Conservation (phyloP, 2,329 filamentous ascomycete genomes). For the Thielaviopsis populi region DNA sequence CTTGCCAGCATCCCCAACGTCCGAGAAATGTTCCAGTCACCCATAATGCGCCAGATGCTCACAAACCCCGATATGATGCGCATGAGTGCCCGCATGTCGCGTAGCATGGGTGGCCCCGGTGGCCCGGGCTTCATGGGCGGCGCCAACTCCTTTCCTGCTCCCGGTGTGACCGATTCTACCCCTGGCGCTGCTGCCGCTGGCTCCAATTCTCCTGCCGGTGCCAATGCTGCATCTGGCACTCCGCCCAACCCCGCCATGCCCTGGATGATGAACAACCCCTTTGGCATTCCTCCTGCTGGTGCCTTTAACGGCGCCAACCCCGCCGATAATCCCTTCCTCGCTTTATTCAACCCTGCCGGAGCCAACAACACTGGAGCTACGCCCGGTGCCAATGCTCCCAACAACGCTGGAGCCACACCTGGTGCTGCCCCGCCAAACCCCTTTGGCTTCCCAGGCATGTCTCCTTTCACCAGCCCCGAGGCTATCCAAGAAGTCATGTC, state of each 20-base stretch:
- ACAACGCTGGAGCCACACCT: slow-evolving; percentile 10
- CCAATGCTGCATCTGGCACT: slow-evolving; percentile 15
- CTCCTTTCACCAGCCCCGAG: slow-evolving; percentile 9
- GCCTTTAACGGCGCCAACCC: slow-evolving; percentile 19
- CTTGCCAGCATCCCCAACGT: slow-evolving; percentile 59
- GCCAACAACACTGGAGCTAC: slow-evolving; percentile 14
- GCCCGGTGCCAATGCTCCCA: slow-evolving; percentile 18
- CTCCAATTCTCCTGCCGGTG: slow-evolving; percentile 19
- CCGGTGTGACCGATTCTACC: slow-evolving; percentile 80
- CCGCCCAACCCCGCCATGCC: not conserved
- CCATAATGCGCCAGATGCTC: slow-evolving; percentile 81
- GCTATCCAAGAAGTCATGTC: slow-evolving; percentile 12
- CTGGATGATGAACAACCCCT: slow-evolving; percentile 6
- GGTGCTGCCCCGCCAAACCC: slow-evolving; percentile 12
- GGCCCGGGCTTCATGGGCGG: slow-evolving; percentile 20
- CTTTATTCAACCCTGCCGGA: slow-evolving; percentile 11
- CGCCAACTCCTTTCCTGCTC: slow-evolving; percentile 58
- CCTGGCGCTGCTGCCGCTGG: slow-evolving; percentile 25
- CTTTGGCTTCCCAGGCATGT: not conserved
- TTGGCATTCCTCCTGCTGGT: slow-evolving; percentile 13
- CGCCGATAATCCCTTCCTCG: slow-evolving; percentile 31
- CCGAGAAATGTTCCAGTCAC: slow-evolving; percentile 74
- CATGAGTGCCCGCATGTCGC: slow-evolving; percentile 69
- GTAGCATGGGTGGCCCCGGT: slow-evolving; percentile 43
- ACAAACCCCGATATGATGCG: slow-evolving; percentile 76